Evolutionary conservation across 1,139 yeast genomes (phyloP).

Genomic region (Taphrina pruni): DNA sequence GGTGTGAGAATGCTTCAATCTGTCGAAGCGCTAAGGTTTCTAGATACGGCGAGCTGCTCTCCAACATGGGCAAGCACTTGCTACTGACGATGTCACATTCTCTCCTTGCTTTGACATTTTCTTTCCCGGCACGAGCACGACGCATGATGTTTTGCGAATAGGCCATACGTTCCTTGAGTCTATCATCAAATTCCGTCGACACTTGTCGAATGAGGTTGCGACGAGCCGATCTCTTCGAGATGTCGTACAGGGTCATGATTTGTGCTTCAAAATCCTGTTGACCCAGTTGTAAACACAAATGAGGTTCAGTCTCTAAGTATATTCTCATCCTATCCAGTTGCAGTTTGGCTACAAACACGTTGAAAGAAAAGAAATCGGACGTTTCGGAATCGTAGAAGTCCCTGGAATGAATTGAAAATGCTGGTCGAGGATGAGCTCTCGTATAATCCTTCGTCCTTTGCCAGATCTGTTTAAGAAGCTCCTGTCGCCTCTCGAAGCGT

Average conservation of each 20-base stretch:
- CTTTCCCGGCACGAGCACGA: neutral
- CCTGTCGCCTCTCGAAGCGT: too few species aligned
- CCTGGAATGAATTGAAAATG: too few species aligned
- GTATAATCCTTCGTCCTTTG: neutral
- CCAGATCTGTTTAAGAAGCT: neutral
- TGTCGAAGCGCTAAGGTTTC: neutral
- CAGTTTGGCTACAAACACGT: constrained; percentile 3
- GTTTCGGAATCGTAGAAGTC: neutral
- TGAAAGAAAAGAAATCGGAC: constrained; percentile 10
- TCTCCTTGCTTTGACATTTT: neutral
- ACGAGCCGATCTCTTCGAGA: neutral
- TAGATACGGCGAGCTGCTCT: neutral
- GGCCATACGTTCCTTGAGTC: neutral
- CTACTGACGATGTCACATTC: neutral
- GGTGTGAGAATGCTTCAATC: constrained; percentile 1
- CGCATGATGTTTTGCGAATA: neutral
- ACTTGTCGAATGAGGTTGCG: neutral
- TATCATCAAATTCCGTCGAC: neutral
- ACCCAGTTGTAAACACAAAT: neutral
- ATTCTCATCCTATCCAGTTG: neutral
- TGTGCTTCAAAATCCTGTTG: constrained; percentile 1
- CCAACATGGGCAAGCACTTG: neutral
- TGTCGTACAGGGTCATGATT: neutral
- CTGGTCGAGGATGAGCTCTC: too few species aligned
- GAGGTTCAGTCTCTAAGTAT: neutral